Percentiles rank a stretch among this genome's conserved stretches.
Conservation (phyloP, 371 early-diverging fungal genomes). For the Haplosporangium sp. region DNA sequence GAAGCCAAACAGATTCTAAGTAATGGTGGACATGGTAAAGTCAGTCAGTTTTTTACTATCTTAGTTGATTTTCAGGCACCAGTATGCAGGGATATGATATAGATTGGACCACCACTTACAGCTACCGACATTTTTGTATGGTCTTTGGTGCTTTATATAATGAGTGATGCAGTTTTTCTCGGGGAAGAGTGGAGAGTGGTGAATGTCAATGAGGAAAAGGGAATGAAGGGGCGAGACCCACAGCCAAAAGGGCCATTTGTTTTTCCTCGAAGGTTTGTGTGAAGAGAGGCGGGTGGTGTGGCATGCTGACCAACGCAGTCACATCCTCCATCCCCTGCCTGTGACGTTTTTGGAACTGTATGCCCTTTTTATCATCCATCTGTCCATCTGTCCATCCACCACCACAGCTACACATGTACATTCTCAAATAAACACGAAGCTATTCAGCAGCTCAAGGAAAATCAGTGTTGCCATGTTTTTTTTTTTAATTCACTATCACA, state of each 20-base stretch:
- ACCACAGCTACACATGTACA: background rate
- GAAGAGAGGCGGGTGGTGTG: background rate
- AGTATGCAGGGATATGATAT: too few relatives aligned
- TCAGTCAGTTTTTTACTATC: background rate
- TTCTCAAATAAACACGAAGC: too few relatives aligned
- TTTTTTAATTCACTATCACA: too few relatives aligned
- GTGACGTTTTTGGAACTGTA: background rate
- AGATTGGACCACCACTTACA: constrained; percentile 54
- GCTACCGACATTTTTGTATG: constrained; percentile 82
- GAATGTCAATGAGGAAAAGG: background rate
- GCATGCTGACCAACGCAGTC: constrained; percentile 5
- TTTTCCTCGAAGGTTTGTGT: background rate
- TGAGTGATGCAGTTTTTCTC: too few relatives aligned
- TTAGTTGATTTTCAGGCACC: too few relatives aligned
- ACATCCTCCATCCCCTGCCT: background rate
- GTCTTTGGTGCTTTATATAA: too few relatives aligned
- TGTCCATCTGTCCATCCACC: background rate
- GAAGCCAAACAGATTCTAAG: constrained; percentile 84
- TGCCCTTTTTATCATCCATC: background rate
- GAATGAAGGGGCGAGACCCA: background rate
- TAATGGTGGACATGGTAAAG: background rate
- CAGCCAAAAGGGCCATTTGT: background rate
- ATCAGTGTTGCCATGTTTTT: too few relatives aligned
- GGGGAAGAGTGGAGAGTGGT: background rate
- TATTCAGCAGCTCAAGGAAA: too few relatives aligned